Evolutionary conservation across 2,329 filamentous ascomycete genomes (phyloP), one percentile per base, ranked within the genome.

Genomic region (Penicillium sclerotigenum): DNA sequence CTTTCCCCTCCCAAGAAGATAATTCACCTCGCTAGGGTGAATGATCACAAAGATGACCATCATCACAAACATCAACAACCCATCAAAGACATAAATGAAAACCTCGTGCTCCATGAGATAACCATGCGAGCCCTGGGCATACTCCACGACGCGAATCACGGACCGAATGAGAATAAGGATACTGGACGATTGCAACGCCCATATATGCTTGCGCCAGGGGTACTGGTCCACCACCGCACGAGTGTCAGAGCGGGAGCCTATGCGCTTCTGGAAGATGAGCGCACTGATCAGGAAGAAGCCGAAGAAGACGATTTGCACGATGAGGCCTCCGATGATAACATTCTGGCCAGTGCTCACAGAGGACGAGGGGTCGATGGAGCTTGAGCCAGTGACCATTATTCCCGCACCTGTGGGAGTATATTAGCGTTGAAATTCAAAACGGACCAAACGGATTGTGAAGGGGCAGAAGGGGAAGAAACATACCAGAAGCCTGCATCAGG

Each of bases 201-300:
- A 71, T 33, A 79, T 62, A 37, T 77, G 65, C 26, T 58, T 67
- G 45, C 66, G 66, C 76, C 77, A 79, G 26, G 63, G 50, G 1
- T 49, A 52, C 13, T 57, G 48, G 24, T 71, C 51, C 1, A 55
- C 56, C 1, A 56, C 54, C 1, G 67, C 63, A 6, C 50, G 59
- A 33, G 63, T 54, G 38, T 69, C 74, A 0, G 75, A 69, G 14
- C 65, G 40, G 4, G 59, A 62, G 0, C 38, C 40, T 73, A 70
- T 45, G 5, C 66, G 66, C 3, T 18, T 18, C 42, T 69, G 68
- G 59, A 71, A 67, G 28, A 69, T 16, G 14, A 65, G 20, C 3
- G 68, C 55, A 37, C 59, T 63, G 49, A 65, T 51, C 9, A 68
- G 29, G 52, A 70, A 71, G 55, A 69, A 66, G 3, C 69, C 65